These are phyloP conservation scores for Nicotiana benthamiana DNA, from an alignment of 257 asterid species.

Conservation along the genomic window DNA sequence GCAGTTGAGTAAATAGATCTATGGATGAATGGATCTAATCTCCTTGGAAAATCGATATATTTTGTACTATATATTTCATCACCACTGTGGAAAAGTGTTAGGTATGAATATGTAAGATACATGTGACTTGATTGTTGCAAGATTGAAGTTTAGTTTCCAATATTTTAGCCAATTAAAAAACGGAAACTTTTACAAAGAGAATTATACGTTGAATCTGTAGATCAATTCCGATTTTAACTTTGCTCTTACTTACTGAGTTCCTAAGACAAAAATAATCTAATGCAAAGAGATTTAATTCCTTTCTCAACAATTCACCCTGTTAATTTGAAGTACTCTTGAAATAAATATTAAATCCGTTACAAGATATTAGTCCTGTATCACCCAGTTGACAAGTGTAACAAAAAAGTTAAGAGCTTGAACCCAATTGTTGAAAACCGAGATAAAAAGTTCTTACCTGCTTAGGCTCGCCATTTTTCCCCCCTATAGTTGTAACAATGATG, in stretches of 20 bases:
- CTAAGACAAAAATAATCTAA: background rate
- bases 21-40: background rate
- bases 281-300: background rate
- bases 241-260: background rate
- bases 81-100: background rate
- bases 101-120: background rate
- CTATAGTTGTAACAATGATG: constrained; percentile 87
- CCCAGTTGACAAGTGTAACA: background rate
- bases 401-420: background rate
- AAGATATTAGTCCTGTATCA: background rate
- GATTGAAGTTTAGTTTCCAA: background rate
- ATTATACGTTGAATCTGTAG: background rate
- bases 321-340: background rate
- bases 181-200: background rate
- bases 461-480: constrained; percentile 88
- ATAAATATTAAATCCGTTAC: background rate
- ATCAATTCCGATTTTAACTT: background rate
- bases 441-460: constrained; percentile 50
- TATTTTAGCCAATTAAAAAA: background rate
- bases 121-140: background rate
- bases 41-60: background rate
- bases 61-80: background rate
- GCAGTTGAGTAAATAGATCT: background rate
- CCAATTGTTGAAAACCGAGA: background rate
- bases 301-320: background rate